Evolutionary conservation across 345 rosid species (phyloP).

Genomic region (Gossypium anomalum): DNA sequence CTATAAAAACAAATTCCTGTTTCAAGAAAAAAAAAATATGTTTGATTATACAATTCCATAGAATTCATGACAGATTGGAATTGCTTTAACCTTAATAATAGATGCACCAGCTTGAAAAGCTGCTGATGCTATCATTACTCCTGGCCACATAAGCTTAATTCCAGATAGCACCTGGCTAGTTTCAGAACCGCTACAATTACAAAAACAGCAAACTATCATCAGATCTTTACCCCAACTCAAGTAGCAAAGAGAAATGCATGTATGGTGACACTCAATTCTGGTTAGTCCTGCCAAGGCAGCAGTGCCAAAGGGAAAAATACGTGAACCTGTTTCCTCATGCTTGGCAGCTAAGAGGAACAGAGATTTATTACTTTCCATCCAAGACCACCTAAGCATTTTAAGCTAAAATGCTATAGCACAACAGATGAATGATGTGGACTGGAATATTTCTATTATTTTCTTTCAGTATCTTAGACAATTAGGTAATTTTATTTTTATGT

Average conservation of each 20-base stretch:
- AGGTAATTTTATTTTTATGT: neutral
- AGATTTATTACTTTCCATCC: neutral
- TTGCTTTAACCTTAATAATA: conserved; percentile 57
- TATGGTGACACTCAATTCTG: neutral
- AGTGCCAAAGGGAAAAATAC: neutral
- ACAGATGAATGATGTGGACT: neutral
- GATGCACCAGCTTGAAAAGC: conserved; percentile 87
- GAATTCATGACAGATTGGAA: conserved; percentile 10
- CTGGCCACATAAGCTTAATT: conserved; percentile 60
- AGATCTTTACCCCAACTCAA: conserved; percentile 1
- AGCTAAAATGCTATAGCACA: neutral
- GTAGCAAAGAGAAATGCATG: neutral
- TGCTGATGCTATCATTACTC: conserved; percentile 69
- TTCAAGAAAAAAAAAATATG: conserved; percentile 17
- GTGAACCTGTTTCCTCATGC: neutral
- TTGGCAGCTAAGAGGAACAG: neutral
- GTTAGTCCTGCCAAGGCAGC: neutral
- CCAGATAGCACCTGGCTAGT: conserved; percentile 56
- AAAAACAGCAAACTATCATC: conserved; percentile 10
- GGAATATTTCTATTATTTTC: neutral
- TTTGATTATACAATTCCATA: conserved; percentile 12
- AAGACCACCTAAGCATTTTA: neutral
- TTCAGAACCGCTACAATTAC: conserved; percentile 61
- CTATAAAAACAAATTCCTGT: conserved; percentile 77
- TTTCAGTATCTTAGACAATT: neutral